A percentile compares a stretch with the other conserved stretches of the same genome.
phyloP scores from a whole-genome alignment of 495 filamentous ascomycete genomes.

The Neurospora cerealis region DNA sequence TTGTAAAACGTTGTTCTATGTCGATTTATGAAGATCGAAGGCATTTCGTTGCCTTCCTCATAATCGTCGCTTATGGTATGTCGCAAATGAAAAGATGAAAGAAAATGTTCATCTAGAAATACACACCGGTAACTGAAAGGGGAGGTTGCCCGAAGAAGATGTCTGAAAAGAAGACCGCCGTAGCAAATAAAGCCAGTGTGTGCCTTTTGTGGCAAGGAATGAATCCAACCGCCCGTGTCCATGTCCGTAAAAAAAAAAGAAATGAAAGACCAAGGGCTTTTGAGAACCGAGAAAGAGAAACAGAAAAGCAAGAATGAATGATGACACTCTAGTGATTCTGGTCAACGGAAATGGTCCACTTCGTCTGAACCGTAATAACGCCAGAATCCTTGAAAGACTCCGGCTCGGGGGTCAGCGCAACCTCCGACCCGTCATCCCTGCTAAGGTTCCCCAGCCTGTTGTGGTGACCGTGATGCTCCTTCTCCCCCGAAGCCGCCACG shows the following conservation, averaged over 20 bases:
- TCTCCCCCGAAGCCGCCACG: not conserved
- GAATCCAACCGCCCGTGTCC: not conserved
- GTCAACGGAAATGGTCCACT: slow-evolving; percentile 10
- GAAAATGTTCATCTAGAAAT: not conserved
- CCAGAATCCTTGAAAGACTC: not conserved
- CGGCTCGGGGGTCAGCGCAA: slow-evolving; percentile 1
- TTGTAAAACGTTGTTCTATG: not conserved
- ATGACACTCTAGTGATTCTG: not conserved
- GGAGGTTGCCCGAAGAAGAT: not conserved
- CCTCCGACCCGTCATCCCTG: slow-evolving; percentile 9
- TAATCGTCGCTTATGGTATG: not conserved
- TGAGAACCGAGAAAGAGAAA: not conserved
- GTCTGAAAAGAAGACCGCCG: not conserved
- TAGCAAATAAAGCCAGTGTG: not conserved
- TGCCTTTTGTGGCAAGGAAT: not conserved
- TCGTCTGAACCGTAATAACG: slow-evolving; percentile 13
- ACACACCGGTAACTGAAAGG: not conserved
- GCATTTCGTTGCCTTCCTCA: not conserved
- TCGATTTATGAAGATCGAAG: not conserved
- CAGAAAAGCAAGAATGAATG: not conserved
- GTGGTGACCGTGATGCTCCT: not conserved
- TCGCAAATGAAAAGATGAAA: not conserved
- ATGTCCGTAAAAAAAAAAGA: not conserved
- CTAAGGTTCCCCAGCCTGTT: not conserved
- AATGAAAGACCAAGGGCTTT: not conserved